These are phyloP conservation scores for Jackrogersella multiformis DNA, from an alignment of 495 filamentous ascomycete species.

Conservation along the genomic window DNA sequence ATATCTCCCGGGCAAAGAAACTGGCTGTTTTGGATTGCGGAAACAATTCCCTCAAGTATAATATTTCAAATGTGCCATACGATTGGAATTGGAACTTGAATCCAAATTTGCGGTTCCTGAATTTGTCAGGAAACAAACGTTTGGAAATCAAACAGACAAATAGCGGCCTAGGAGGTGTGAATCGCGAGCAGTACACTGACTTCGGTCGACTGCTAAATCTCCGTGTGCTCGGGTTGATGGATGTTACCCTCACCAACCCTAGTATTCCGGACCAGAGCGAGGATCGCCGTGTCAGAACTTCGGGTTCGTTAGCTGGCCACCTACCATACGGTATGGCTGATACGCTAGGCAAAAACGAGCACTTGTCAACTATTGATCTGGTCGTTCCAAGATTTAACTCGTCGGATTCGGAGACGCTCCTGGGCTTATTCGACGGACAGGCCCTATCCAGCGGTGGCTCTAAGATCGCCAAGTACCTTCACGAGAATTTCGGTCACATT, in stretches of 20 bases:
- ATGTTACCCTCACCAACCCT: conserved; percentile 88
- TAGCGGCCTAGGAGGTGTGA: conserved; percentile 56
- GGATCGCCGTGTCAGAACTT: conserved; percentile 93
- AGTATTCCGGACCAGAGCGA: conserved; percentile 94
- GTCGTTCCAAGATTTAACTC: conserved; percentile 92
- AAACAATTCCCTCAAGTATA: conserved; percentile 97
- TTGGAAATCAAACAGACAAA: conserved; percentile 91
- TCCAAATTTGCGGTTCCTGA: conserved; percentile 90
- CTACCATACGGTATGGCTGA: conserved; percentile 98
- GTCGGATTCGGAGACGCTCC: conserved; percentile 86
- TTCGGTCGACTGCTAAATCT: conserved; percentile 89
- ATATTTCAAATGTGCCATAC: conserved; percentile 98
- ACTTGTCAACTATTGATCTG: conserved; percentile 97
- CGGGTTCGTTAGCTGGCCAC: conserved; percentile 86
- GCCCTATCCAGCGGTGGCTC: conserved; percentile 84
- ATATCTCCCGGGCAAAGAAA: conserved; percentile 92
- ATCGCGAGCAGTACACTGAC: conserved; percentile 83
- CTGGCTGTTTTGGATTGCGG: conserved; percentile 91
- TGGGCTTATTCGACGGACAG: conserved; percentile 96
- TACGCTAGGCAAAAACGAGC: conserved; percentile 90
- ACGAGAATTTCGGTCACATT: conserved; percentile 88
- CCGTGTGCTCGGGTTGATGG: conserved; percentile 92
- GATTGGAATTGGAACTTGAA: conserved; percentile 99
- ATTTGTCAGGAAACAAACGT: conserved; percentile 95
- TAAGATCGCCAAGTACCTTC: conserved; percentile 93